Evolutionary conservation across 495 filamentous ascomycete species (phyloP).

Genomic region (Penicillium maclennaniae): DNA sequence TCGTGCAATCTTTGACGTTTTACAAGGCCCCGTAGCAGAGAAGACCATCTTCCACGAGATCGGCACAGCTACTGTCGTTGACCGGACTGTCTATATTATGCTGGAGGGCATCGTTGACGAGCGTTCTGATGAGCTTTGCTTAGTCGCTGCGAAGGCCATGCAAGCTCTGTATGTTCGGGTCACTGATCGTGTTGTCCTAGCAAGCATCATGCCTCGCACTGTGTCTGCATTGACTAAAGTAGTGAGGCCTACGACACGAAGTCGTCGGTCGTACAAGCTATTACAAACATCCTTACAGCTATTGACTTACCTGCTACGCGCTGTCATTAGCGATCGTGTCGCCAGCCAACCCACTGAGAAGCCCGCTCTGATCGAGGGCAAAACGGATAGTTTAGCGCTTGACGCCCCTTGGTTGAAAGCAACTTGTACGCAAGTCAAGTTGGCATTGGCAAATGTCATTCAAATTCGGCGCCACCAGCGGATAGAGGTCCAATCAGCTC

Average conservation of each 20-base stretch:
- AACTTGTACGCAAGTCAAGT: conserved; percentile 76
- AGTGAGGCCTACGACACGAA: conserved; percentile 62
- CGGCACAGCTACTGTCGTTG: conserved; percentile 62
- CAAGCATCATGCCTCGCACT: conserved; percentile 83
- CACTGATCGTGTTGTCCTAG: conserved; percentile 65
- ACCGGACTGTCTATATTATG: conserved; percentile 76
- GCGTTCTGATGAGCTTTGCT: conserved; percentile 57
- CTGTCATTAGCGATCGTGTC: conserved; percentile 59
- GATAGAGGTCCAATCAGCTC: conserved; percentile 62
- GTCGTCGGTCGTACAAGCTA: conserved; percentile 60
- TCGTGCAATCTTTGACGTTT: conserved; percentile 44
- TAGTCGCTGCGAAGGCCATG: conserved; percentile 63
- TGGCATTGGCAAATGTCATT: conserved; percentile 75
- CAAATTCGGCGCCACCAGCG: conserved; percentile 73
- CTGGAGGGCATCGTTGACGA: conserved; percentile 65
- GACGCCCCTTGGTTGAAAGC: conserved; percentile 73
- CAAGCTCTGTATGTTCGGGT: conserved; percentile 58
- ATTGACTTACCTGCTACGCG: conserved; percentile 56
- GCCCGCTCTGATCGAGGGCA: conserved; percentile 22
- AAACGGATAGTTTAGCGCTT: conserved; percentile 33
- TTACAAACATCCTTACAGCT: conserved; percentile 58
- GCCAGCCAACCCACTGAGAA: conserved; percentile 10
- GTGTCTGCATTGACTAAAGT: conserved; percentile 76
- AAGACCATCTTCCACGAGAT: conserved; percentile 55
- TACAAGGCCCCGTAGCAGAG: conserved; percentile 43